These are phyloP conservation scores for Yueomyces sp. DNA, from an alignment of 805 yeast genomes.

Conservation along the genomic window DNA sequence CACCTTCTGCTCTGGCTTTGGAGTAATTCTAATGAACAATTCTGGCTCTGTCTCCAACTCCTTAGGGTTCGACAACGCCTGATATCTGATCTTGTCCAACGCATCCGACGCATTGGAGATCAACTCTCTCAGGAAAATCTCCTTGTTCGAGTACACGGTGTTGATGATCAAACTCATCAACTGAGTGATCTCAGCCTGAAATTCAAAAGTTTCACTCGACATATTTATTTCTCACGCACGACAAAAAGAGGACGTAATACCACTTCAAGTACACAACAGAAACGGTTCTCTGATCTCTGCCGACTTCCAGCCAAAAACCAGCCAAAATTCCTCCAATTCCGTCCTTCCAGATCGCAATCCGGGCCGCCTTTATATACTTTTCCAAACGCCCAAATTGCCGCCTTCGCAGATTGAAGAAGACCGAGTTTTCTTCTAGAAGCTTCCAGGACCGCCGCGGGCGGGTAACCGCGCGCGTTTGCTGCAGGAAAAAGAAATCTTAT, in stretches of 20 bases:
- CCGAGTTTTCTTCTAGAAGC: no score
- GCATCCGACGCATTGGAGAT: constrained; percentile 99
- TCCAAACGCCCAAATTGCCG: no score
- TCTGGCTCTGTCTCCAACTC: constrained; percentile 92
- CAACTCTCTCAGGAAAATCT: constrained; percentile 96
- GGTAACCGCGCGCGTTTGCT: no score
- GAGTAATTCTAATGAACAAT: constrained; percentile 93
- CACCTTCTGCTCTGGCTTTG: constrained; percentile 86
- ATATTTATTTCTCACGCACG: constrained; percentile 14
- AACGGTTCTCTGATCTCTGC: background rate
- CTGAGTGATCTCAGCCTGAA: constrained; percentile 99
- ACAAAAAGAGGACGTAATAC: background rate
- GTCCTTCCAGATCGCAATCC: no score
- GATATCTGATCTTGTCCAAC: constrained; percentile 94
- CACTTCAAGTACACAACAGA: background rate
- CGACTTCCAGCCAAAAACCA: no score
- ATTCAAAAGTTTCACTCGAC: constrained; percentile 78
- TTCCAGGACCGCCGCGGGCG: no score
- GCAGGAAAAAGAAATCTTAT: no score
- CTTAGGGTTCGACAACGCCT: constrained; percentile 84
- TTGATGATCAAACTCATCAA: constrained; percentile 98
- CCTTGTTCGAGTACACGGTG: constrained; percentile 99
- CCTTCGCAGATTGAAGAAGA: no score
- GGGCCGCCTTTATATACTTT: no score
- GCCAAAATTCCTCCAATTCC: no score